Conservation (phyloP, 768 basidiomycete genomes). For the Xerocomus potaroensis region DNA sequence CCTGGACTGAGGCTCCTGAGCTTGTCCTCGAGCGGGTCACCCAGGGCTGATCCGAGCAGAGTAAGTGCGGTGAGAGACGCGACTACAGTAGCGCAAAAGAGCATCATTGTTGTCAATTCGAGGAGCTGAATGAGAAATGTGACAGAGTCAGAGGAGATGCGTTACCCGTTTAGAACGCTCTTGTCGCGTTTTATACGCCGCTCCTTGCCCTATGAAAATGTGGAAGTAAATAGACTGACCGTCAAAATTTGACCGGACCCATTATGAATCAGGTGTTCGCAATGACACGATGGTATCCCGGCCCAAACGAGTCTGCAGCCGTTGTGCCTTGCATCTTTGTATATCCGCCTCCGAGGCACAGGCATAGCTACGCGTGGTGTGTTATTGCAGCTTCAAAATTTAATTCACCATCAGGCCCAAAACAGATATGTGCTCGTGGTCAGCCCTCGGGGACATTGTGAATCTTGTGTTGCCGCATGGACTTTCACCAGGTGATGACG, state of each 20-base stretch:
- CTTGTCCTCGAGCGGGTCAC: conserved; percentile 10
- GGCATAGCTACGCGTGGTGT: background rate
- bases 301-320: background rate
- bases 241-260: background rate
- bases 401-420: background rate
- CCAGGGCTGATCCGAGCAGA: conserved; percentile 1
- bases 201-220: background rate
- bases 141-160: background rate
- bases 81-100: background rate
- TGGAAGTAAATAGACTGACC: background rate
- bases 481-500: too few relatives aligned
- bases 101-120: conserved; percentile 3
- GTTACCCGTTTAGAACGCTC: background rate
- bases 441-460: background rate
- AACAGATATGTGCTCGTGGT: background rate
- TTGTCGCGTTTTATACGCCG: background rate
- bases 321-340: background rate
- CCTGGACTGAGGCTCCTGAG: conserved; percentile 9
- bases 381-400: background rate
- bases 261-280: background rate
- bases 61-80: background rate
- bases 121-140: background rate
- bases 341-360: background rate
- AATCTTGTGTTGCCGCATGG: background rate
- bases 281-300: background rate